Percentiles rank a stretch among this genome's conserved stretches.
Evolutionary conservation across 495 filamentous ascomycete genomes (phyloP).

Genomic region (Cercophora scortea): DNA sequence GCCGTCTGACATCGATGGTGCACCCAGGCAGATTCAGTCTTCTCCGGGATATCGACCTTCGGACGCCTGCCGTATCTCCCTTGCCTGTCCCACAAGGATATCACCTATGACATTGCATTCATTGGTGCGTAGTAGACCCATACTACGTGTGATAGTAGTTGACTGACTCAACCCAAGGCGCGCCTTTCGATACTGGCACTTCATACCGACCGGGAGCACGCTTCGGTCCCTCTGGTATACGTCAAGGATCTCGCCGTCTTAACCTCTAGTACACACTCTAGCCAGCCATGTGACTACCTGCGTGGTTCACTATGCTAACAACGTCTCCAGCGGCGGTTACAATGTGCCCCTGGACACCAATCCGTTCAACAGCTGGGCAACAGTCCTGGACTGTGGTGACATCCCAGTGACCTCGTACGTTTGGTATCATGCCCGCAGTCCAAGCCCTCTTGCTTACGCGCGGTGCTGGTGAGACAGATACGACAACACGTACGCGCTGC

Average conservation of each 20-base stretch:
- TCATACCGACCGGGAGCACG: slow-evolving; percentile 54
- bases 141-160: slow-evolving; percentile 16
- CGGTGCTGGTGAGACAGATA: slow-evolving; percentile 23
- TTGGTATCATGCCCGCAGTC: neutral
- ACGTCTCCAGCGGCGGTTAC: slow-evolving; percentile 51
- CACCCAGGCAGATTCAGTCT: slow-evolving; percentile 46
- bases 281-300: neutral
- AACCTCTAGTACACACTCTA: slow-evolving; percentile 43
- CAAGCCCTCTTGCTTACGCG: neutral
- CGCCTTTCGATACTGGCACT: slow-evolving; percentile 34
- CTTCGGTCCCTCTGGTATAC: slow-evolving; percentile 80
- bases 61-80: slow-evolving; percentile 70
- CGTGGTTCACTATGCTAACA: neutral
- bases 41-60: slow-evolving; percentile 81
- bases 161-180: slow-evolving; percentile 18
- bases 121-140: slow-evolving; percentile 62
- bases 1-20: slow-evolving; percentile 4
- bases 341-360: slow-evolving; percentile 75
- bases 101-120: slow-evolving; percentile 71
- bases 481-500: slow-evolving; percentile 70
- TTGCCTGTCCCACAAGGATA: slow-evolving; percentile 60
- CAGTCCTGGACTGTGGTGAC: slow-evolving; percentile 75
- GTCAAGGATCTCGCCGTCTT: slow-evolving; percentile 70
- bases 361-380: slow-evolving; percentile 70
- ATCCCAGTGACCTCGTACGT: slow-evolving; percentile 68